These are phyloP conservation scores for Austropuccinia psidii DNA, from an alignment of 1,284 basidiomycete genomes.

Conservation along the genomic window DNA sequence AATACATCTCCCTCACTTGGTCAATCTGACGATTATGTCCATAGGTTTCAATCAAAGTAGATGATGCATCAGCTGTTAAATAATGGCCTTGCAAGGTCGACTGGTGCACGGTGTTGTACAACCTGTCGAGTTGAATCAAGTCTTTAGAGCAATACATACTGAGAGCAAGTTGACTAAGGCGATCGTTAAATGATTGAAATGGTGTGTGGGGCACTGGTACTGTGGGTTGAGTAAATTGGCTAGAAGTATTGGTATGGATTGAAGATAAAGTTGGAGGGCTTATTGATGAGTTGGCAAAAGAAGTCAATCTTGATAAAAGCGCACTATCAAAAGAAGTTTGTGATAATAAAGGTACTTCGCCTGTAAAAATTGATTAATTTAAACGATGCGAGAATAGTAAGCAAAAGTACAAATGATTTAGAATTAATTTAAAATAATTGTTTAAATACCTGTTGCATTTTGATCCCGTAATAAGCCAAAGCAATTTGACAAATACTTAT, in stretches of 20 bases:
- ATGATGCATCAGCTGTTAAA: constrained; percentile 29
- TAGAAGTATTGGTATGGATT: neutral
- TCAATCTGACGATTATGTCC: constrained; percentile 18
- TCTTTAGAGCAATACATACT: constrained; percentile 30
- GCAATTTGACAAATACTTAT: no score
- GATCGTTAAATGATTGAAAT: constrained; percentile 29
- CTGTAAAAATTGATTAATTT: no score
- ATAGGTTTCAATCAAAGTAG: constrained; percentile 29
- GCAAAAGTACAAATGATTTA: no score
- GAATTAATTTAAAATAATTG: no score
- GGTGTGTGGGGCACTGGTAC: constrained; percentile 16
- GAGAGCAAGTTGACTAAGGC: constrained; percentile 31
- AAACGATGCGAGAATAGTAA: no score
- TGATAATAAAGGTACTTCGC: no score
- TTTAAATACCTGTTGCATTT: no score
- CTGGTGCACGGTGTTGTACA: constrained; percentile 7
- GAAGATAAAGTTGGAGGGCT: no score
- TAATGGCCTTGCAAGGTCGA: constrained; percentile 19
- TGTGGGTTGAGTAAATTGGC: neutral
- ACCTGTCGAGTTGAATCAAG: constrained; percentile 10
- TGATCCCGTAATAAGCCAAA: no score
- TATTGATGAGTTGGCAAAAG: no score
- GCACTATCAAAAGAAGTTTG: no score
- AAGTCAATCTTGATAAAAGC: no score
- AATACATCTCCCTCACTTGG: constrained; percentile 34